Evolutionary conservation across 768 basidiomycete genomes (phyloP).

Genomic region (Macrolepiota albuminosa): DNA sequence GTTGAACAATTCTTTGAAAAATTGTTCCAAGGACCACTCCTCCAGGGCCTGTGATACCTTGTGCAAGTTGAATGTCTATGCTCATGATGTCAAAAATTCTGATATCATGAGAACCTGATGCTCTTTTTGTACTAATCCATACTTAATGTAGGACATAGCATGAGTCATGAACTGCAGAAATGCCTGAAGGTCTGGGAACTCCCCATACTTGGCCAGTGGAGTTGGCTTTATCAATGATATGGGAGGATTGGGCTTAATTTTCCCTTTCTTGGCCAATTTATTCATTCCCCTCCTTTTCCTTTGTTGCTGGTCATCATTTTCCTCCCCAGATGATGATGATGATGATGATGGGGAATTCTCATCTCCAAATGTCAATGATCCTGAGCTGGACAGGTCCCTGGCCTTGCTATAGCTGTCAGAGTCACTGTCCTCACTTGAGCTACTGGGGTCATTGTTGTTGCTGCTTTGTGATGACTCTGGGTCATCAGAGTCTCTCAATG

Average conservation of each 20-base stretch:
- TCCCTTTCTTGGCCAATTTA: not conserved
- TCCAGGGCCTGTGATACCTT: not conserved
- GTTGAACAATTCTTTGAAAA: not conserved
- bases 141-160: constrained; percentile 11
- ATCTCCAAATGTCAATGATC: no score
- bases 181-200: not conserved
- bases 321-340: no score
- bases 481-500: no score
- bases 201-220: constrained; percentile 12
- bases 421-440: no score
- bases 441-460: no score
- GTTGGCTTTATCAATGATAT: constrained; percentile 8
- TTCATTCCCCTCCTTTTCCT: no score
- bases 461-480: no score
- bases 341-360: no score
- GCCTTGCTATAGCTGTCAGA: no score
- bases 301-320: no score
- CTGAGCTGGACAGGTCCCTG: no score
- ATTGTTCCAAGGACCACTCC: not conserved
- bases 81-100: not conserved
- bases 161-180: constrained; percentile 17
- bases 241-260: not conserved
- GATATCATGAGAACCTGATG: not conserved
- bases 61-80: not conserved
- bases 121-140: not conserved